Base-by-base conservation (phyloP, 2,329 filamentous ascomycete species). In the Aureobasidium sp. region DNA sequence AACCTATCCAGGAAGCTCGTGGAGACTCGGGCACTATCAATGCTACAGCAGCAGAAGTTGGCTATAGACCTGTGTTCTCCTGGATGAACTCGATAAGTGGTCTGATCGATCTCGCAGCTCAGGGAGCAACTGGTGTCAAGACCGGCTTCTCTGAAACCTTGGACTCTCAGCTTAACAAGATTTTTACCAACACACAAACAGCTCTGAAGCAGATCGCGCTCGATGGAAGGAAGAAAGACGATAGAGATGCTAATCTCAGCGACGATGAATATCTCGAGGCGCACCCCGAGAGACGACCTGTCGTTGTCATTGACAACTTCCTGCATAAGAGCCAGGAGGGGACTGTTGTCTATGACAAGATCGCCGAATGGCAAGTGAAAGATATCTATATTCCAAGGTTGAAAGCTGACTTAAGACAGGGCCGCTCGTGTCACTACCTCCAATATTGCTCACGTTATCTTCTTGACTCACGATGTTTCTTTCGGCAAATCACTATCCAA, bases 41-140 rank as follows among this genome's bases (percentile, higher is more conserved):
- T 64, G 86, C 88, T 44, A 86, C 94, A 6, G 94, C 93, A 0
- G 77, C 80, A 1, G 85, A 92, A 66, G 92, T 97, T 53, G 93
- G 94, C 9, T 97, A 97, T 72, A 82, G 89, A 9, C 94, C 94
- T 0, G 86, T 99, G 0, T 99, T 99, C 73, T 95, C 90, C 0
- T 97, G 92, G 90, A 89, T 95, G 76, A 97, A 97, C 74, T 96
- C 87, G 70, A 85, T 97, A 67, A 96, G 90, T 75, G 96, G 91
- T 72, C 84, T 97, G 76, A 81, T 96, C 66, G 94, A 97, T 68
- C 83, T 97, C 41, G 94, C 93, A 25, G 90, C 94, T 1, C 93
- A 97, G 73, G 90, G 92, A 68, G 94, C 94, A 14, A 96, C 93
- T 22, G 93, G 93, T 14, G 89, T 95, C 63, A 97, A 97, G 76